A percentile compares a stretch with the other conserved stretches of the same genome.
Evolutionary conservation across 805 yeast species (phyloP).

Genomic region (Myxozyma vanderwaltii): DNA sequence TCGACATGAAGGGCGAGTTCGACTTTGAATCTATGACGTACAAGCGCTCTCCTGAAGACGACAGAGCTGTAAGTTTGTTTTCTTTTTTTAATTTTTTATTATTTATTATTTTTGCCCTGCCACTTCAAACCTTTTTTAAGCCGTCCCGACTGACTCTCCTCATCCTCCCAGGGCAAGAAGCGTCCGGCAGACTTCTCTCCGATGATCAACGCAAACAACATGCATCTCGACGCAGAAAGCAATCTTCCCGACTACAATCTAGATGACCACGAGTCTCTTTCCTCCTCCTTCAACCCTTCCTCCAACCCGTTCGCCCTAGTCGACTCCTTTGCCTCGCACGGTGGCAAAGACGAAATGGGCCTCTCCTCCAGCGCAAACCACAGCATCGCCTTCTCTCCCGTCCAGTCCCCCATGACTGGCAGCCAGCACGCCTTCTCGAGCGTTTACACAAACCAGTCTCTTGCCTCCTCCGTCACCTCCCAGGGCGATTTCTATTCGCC

Average conservation of each 20-base stretch:
- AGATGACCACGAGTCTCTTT: slow-evolving; percentile 22
- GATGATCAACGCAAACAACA: slow-evolving; percentile 16
- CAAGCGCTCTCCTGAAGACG: slow-evolving; percentile 22
- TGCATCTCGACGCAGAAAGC: slow-evolving; percentile 36
- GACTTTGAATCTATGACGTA: slow-evolving; percentile 22
- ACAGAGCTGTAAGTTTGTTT: slow-evolving; percentile 16
- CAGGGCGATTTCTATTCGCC: slow-evolving; percentile 36
- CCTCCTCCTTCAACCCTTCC: slow-evolving; percentile 25
- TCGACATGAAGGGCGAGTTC: slow-evolving; percentile 19
- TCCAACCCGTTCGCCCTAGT: slow-evolving; percentile 19
- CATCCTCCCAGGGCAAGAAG: slow-evolving; percentile 21
- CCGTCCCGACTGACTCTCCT: background rate
- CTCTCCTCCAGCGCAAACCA: slow-evolving; percentile 25
- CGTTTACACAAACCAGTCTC: slow-evolving; percentile 23
- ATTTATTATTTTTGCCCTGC: background rate
- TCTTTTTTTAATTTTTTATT: background rate
- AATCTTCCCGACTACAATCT: slow-evolving; percentile 40
- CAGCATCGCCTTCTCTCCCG: slow-evolving; percentile 32
- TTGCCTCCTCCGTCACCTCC: slow-evolving; percentile 32
- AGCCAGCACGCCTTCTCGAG: slow-evolving; percentile 13
- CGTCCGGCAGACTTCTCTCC: slow-evolving; percentile 38
- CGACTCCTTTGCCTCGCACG: slow-evolving; percentile 11
- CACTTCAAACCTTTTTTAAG: too few relatives aligned
- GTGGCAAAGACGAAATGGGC: slow-evolving; percentile 45
- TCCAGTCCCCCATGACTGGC: slow-evolving; percentile 26